Percentiles rank a stretch among this genome's conserved stretches.
These are phyloP conservation scores for Emericellopsis terricola DNA, from an alignment of 495 filamentous ascomycete species.

Conservation along the genomic window DNA sequence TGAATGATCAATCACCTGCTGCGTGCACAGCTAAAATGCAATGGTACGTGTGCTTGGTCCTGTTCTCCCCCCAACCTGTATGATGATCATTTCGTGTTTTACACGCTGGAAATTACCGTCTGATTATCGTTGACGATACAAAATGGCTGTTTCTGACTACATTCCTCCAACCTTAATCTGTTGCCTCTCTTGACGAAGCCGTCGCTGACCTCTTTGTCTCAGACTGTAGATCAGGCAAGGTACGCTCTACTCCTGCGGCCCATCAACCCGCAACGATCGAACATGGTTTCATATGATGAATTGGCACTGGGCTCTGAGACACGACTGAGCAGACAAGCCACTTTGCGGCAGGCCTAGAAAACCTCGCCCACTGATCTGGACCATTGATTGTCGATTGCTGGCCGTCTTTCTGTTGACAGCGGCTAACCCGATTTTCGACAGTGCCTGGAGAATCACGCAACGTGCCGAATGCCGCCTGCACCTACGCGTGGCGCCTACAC, in stretches of 20 bases:
- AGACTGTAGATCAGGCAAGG: slow-evolving; percentile 6
- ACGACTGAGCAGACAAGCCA: slow-evolving; percentile 72
- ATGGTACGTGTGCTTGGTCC: no score
- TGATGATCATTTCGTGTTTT: slow-evolving; percentile 48
- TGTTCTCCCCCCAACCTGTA: slow-evolving; percentile 8
- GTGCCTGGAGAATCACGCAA: slow-evolving; percentile 1
- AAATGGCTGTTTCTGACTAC: slow-evolving; percentile 83
- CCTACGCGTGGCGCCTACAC: not conserved
- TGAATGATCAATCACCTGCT: not conserved
- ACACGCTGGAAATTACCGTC: slow-evolving; percentile 84
- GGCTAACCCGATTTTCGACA: no score
- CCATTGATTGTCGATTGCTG: slow-evolving; percentile 5
- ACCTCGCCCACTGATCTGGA: slow-evolving; percentile 92
- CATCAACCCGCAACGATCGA: no score
- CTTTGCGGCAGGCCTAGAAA: slow-evolving; percentile 99
- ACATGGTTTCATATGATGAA: slow-evolving; percentile 88
- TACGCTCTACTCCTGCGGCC: no score
- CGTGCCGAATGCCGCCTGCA: not conserved
- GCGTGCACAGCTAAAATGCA: no score
- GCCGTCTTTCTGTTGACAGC: slow-evolving; percentile 1
- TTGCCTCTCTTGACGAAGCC: slow-evolving; percentile 2
- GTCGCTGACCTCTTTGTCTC: not conserved
- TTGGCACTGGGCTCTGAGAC: slow-evolving; percentile 99
- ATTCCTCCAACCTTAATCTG: not conserved
- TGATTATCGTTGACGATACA: slow-evolving; percentile 70